Conservation (phyloP, 345 rosid species). For the Corymbia maculata region DNA sequence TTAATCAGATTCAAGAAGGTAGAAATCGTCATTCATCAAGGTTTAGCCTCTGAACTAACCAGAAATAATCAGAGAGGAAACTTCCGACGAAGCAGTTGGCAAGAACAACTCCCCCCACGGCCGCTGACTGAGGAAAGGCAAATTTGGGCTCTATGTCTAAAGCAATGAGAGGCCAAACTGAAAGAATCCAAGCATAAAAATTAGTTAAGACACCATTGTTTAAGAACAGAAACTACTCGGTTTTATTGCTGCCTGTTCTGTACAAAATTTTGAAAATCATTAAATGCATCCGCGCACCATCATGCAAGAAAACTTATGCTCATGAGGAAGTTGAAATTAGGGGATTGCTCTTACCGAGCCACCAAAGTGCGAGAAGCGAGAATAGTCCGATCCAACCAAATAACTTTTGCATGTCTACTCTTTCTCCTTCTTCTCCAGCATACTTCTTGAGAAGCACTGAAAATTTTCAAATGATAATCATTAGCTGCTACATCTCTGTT, state of each 20-base stretch:
- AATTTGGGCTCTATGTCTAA: conserved; percentile 32
- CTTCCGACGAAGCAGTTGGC: conserved; percentile 29
- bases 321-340: not conserved
- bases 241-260: not conserved
- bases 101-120: conserved; percentile 8
- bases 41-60: conserved; percentile 7
- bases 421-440: conserved; percentile 31
- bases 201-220: not conserved
- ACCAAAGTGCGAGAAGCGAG: conserved; percentile 24
- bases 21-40: not conserved
- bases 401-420: conserved; percentile 35
- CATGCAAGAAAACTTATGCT: not conserved
- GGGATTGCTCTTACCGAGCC: conserved; percentile 18
- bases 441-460: conserved; percentile 36
- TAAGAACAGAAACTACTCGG: not conserved
- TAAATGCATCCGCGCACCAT: not conserved
- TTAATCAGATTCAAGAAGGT: not conserved
- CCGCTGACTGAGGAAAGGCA: conserved; percentile 15
- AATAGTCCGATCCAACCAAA: conserved; percentile 35
- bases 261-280: not conserved
- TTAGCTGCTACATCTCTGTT: not conserved
- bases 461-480: not conserved
- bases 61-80: conserved; percentile 25
- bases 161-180: conserved; percentile 37
- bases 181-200: not conserved